These are phyloP conservation scores for Hypsizygus marmoreus DNA, from an alignment of 768 basidiomycete species.

Conservation along the genomic window DNA sequence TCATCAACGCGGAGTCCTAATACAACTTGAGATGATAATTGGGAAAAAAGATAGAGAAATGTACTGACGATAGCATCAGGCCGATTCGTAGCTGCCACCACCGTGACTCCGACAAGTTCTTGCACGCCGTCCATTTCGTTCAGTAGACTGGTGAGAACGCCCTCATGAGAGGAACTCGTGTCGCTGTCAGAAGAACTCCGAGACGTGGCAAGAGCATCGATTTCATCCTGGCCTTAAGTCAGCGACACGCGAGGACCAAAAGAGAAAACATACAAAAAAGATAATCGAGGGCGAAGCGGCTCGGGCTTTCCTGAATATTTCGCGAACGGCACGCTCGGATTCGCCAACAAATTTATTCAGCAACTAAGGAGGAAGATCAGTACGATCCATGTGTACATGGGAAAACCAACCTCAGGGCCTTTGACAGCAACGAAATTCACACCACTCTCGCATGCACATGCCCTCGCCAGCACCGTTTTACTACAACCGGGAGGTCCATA, in stretches of 20 bases:
- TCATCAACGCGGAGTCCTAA: constrained; percentile 93
- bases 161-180: constrained; percentile 66
- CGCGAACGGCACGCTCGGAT: constrained; percentile 92
- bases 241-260: neutral
- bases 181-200: constrained; percentile 64
- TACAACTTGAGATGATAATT: constrained; percentile 1
- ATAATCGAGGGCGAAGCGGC: constrained; percentile 94
- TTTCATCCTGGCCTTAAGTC: constrained; percentile 73
- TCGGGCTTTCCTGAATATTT: constrained; percentile 93
- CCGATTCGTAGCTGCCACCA: constrained; percentile 94
- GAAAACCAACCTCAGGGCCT: constrained; percentile 81
- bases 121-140: constrained; percentile 99
- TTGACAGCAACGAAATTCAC: constrained; percentile 97
- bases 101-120: constrained; percentile 91
- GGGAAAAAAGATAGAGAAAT: neutral
- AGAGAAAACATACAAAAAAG: constrained; percentile 75
- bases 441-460: constrained; percentile 90
- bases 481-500: constrained; percentile 98
- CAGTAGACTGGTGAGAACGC: constrained; percentile 88
- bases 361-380: constrained; percentile 52
- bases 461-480: constrained; percentile 91
- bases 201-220: constrained; percentile 89
- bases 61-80: constrained; percentile 84
- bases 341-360: constrained; percentile 97
- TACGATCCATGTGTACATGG: constrained; percentile 3